Percentiles rank a stretch among this genome's conserved stretches.
These are phyloP conservation scores for Wickerhamiella domercqiae DNA, from an alignment of 805 yeast species.

Conservation along the genomic window DNA sequence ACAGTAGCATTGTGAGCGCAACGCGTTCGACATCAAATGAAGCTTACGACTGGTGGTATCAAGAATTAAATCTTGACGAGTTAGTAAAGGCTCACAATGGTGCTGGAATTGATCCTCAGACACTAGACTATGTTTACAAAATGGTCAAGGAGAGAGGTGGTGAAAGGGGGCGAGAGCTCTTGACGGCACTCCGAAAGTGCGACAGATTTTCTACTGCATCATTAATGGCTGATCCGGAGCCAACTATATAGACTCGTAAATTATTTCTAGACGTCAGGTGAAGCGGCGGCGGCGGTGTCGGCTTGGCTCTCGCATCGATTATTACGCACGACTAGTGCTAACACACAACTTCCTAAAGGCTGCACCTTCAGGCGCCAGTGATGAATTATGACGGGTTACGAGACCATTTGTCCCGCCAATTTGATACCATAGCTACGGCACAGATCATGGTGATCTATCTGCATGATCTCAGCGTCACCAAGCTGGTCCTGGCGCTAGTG, in stretches of 20 bases:
- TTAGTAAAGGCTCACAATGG: constrained; percentile 9
- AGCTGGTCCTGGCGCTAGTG: background rate
- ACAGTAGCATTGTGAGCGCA: constrained; percentile 10
- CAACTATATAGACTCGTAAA: background rate
- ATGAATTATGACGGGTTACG: background rate
- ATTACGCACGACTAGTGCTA: too few relatives aligned
- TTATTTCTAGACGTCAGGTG: too few relatives aligned
- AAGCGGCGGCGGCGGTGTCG: too few relatives aligned
- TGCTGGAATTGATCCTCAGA: constrained; percentile 17
- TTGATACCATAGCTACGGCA: background rate
- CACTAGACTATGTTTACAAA: constrained; percentile 12
- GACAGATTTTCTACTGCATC: constrained; percentile 14
- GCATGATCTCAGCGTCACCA: constrained; percentile 4
- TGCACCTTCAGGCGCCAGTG: too few relatives aligned
- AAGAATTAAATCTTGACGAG: constrained; percentile 7
- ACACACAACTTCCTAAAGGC: too few relatives aligned
- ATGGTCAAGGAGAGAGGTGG: constrained; percentile 10
- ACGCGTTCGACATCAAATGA: constrained; percentile 7
- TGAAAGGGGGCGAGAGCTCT: constrained; percentile 7
- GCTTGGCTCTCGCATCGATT: too few relatives aligned
- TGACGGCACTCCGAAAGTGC: constrained; percentile 10
- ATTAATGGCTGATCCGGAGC: constrained; percentile 10
- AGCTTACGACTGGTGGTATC: constrained; percentile 13
- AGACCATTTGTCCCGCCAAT: background rate
- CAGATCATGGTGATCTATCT: constrained; percentile 4